Conservation (phyloP, 352 stramenopile genomes). For the Elongisporangium senticosum region DNA sequence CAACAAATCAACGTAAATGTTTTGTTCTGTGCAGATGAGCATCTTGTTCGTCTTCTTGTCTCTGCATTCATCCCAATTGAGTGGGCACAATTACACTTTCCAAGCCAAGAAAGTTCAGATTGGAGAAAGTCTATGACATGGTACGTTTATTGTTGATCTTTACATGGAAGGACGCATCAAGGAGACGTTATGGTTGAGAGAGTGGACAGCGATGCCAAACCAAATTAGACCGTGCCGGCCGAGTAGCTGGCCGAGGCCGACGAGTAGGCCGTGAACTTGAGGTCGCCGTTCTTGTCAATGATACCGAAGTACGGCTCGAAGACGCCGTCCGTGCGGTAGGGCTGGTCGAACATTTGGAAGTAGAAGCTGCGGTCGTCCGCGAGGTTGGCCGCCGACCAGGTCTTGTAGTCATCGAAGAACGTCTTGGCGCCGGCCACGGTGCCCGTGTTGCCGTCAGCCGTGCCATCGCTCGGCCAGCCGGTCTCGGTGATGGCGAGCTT, state of each 20-base stretch:
- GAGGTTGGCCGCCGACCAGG: constrained; percentile 24
- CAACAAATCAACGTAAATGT: too few species aligned
- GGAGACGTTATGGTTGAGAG: background rate
- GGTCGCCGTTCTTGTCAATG: constrained; percentile 21
- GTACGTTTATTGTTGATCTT: background rate
- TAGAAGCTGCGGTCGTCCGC: constrained; percentile 34
- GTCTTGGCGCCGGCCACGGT: constrained; percentile 25
- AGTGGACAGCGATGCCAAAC: background rate
- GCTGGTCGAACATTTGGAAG: constrained; percentile 61
- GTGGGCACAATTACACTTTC: too few species aligned
- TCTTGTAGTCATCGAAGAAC: constrained; percentile 34
- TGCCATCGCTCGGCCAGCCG: constrained; percentile 48
- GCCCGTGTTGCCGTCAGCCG: constrained; percentile 34
- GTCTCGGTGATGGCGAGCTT: constrained; percentile 60
- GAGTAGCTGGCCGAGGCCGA: constrained; percentile 1
- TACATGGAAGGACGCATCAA: background rate
- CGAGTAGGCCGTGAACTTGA: constrained; percentile 31
- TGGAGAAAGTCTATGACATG: background rate
- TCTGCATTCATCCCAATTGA: too few species aligned
- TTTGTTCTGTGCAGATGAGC: too few species aligned
- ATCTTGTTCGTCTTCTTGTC: too few species aligned
- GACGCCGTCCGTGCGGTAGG: constrained; percentile 27
- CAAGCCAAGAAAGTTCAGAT: too few species aligned
- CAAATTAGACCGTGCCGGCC: background rate
- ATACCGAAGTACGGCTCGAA: constrained; percentile 53